These are phyloP conservation scores for Pythium diclinum DNA, from an alignment of 352 stramenopile species.

Conservation along the genomic window DNA sequence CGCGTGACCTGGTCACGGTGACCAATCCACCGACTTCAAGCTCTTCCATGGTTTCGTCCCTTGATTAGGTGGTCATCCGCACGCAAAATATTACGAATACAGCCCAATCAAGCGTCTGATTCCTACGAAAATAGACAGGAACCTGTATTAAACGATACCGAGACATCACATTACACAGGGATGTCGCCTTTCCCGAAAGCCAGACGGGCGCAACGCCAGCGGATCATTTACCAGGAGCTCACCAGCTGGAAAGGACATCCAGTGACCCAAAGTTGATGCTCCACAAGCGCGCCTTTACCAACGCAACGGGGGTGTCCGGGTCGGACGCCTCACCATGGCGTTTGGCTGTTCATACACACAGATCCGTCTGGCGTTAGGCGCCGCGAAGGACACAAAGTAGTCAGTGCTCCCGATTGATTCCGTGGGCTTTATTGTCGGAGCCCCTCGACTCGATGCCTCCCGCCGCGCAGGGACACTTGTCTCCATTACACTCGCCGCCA, in stretches of 20 bases:
- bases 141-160: neutral
- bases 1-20: too few species aligned
- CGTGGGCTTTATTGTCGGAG: too few species aligned
- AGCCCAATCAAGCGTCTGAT: neutral
- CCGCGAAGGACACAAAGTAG: neutral
- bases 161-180: neutral
- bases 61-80: neutral
- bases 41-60: neutral
- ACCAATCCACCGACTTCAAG: conserved; percentile 1
- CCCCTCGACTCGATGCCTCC: neutral
- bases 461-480: neutral
- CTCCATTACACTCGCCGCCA: neutral
- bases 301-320: neutral
- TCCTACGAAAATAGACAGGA: neutral
- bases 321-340: too few species aligned
- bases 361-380: neutral
- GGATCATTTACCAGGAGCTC: conserved; percentile 3
- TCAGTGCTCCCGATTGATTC: neutral
- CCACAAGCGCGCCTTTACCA: neutral
- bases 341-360: neutral
- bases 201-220: neutral
- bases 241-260: conserved; percentile 4
- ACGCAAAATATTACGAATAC: neutral
- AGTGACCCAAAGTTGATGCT: neutral
- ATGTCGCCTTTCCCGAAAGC: neutral